A percentile compares a stretch with the other conserved stretches of the same genome.
These are phyloP conservation scores for Oidium heveae DNA, from an alignment of 2,329 filamentous ascomycete species.

Conservation along the genomic window DNA sequence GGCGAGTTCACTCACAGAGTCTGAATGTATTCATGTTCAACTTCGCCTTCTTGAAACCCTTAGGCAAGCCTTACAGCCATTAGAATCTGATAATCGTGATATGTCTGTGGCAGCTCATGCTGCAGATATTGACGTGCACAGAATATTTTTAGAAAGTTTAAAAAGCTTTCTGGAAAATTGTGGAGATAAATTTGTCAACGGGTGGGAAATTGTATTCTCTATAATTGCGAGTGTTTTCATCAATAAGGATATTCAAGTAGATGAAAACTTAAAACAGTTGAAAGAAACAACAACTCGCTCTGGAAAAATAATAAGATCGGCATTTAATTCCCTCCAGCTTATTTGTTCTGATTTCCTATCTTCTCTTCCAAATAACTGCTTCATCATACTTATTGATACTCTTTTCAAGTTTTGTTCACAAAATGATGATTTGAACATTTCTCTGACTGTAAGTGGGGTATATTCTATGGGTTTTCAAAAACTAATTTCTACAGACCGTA, in stretches of 20 bases:
- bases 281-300: slow-evolving; percentile 26
- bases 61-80: slow-evolving; percentile 29
- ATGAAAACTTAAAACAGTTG: slow-evolving; percentile 4
- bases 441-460: slow-evolving; percentile 42
- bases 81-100: slow-evolving; percentile 28
- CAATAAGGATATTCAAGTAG: slow-evolving; percentile 8
- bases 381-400: slow-evolving; percentile 58
- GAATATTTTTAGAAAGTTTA: slow-evolving; percentile 52
- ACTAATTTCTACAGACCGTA: slow-evolving; percentile 33
- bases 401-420: slow-evolving; percentile 77
- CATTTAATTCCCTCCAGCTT: slow-evolving; percentile 73
- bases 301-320: slow-evolving; percentile 53
- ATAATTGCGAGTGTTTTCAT: slow-evolving; percentile 66
- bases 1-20: slow-evolving; percentile 22
- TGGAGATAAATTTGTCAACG: slow-evolving; percentile 57
- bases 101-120: slow-evolving; percentile 31
- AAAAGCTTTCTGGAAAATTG: slow-evolving; percentile 68
- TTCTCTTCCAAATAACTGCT: slow-evolving; percentile 44
- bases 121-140: slow-evolving; percentile 57
- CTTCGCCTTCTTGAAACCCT: slow-evolving; percentile 44
- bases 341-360: slow-evolving; percentile 85
- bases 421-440: slow-evolving; percentile 80
- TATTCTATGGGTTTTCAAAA: slow-evolving; percentile 1
- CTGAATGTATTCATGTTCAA: slow-evolving; percentile 36
- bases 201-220: slow-evolving; percentile 69